Base-by-base conservation (phyloP, 305 asterid genomes). In the Striga hermonthica region DNA sequence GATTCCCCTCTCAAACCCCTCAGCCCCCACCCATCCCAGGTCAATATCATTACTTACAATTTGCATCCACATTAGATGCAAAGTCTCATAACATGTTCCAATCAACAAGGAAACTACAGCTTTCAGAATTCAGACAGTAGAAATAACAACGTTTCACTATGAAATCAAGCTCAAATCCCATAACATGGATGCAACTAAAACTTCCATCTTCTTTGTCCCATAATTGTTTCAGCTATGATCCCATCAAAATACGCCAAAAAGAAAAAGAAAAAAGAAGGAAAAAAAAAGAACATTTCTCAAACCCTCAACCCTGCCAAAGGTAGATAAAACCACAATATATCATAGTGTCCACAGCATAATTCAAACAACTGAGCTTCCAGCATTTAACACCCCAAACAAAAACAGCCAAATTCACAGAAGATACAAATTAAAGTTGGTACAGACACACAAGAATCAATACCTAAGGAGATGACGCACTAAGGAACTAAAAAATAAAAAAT, bases 341-440 rank as follows among this genome's bases (percentile, higher is more conserved):
- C 31, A 1, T 22, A 22, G 55, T 22, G 52, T 11, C 28, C 28
- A 44, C 54, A 4, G 62, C 36, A 22, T 22, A 22, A 22, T 22
- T 22, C 31, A 22, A 22, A 22, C 31, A 22, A 22, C 31, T 22
- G 31, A 22, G 31, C 31, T 22, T 22, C 31, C 31, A 22, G 31
- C 31, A 22, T 22, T 22, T 22, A 22, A 22, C 31, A 22, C 31
- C 31, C 31, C 31, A 22, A 22, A 22, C 31, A 22, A 22, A 22
- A 22, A 22, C 31, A 22, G 31, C 31, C 31, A 22, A 22, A 22
- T 22, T 22, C 31, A 44, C 60, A 47, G 62, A 58, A 62, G 45
- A 66, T 37, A 66, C 48, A 58, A 59, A 36, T 34, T 28, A 67
- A 36, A 22, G 37, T 50, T 6, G 62, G 45, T 64, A 49, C 7